Conservation (phyloP, 2,329 filamentous ascomycete species). For the Gnomoniopsis sp. region DNA sequence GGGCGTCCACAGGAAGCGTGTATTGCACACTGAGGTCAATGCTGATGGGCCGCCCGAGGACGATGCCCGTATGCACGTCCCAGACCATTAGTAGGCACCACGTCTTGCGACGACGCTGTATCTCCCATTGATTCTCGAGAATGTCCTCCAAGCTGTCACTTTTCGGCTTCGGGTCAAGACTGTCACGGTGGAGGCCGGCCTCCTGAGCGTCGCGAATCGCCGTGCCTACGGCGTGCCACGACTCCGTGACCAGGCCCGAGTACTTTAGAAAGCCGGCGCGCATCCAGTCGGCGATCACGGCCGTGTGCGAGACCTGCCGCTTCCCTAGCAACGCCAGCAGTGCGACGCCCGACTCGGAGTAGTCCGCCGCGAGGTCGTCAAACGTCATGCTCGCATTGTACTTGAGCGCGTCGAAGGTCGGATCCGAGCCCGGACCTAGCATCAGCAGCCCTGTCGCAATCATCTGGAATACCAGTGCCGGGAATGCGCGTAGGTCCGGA, state of each 20-base stretch:
- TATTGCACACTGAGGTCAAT: constrained; percentile 47
- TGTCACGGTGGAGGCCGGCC: constrained; percentile 55
- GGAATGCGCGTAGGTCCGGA: constrained; percentile 52
- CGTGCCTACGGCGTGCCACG: constrained; percentile 48
- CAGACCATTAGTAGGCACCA: constrained; percentile 54
- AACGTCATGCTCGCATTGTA: constrained; percentile 58
- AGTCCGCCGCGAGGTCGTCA: constrained; percentile 57
- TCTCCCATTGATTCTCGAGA: constrained; percentile 55
- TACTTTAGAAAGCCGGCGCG: constrained; percentile 57
- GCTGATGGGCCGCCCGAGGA: constrained; percentile 54
- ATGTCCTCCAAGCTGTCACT: constrained; percentile 44
- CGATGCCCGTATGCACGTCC: constrained; percentile 52
- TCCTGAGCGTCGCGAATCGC: constrained; percentile 62
- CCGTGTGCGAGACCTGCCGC: constrained; percentile 51
- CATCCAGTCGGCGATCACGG: constrained; percentile 56
- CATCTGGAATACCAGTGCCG: constrained; percentile 58
- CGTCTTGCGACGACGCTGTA: constrained; percentile 51
- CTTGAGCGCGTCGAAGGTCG: constrained; percentile 53
- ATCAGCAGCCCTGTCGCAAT: constrained; percentile 52
- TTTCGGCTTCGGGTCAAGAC: constrained; percentile 46
- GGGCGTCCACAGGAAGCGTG: constrained; percentile 51
- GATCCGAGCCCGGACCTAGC: constrained; percentile 44
- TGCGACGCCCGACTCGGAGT: constrained; percentile 54
- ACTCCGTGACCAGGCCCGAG: constrained; percentile 55
- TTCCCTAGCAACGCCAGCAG: constrained; percentile 56